Percentiles rank a stretch among this genome's conserved stretches.
These are phyloP conservation scores for Ceratocystis papillata DNA, from an alignment of 2,329 filamentous ascomycete genomes.

Conservation along the genomic window DNA sequence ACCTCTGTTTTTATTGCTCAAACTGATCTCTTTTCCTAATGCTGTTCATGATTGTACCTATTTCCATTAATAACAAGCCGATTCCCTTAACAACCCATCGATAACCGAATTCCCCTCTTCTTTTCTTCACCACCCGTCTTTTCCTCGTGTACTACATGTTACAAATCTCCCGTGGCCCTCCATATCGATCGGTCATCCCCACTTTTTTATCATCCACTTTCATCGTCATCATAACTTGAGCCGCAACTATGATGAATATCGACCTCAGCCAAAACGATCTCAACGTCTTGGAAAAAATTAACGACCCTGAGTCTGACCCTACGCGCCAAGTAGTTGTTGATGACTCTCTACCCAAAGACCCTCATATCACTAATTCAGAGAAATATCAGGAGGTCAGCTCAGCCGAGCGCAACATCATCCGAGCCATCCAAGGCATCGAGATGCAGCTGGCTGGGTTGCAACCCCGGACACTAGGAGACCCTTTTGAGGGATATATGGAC, in stretches of 20 bases:
- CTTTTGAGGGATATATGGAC: slow-evolving; percentile 38
- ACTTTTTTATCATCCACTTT: slow-evolving; percentile 1
- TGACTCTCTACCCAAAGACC: slow-evolving; percentile 45
- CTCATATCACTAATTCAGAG: slow-evolving; percentile 41
- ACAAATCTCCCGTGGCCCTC: background rate
- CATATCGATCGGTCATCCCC: background rate
- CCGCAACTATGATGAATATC: slow-evolving; percentile 37
- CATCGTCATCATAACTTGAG: background rate
- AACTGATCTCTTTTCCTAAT: too few relatives aligned
- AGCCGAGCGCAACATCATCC: slow-evolving; percentile 44
- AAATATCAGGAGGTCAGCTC: slow-evolving; percentile 43
- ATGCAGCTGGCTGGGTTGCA: slow-evolving; percentile 39
- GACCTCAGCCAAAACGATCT: slow-evolving; percentile 48
- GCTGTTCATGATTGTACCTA: too few relatives aligned
- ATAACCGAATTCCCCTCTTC: background rate
- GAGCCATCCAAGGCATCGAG: slow-evolving; percentile 45
- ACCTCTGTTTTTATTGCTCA: background rate
- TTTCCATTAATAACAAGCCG: background rate
- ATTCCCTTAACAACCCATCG: background rate
- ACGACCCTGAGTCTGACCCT: slow-evolving; percentile 53
- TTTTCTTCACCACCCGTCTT: background rate
- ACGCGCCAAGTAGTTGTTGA: slow-evolving; percentile 45
- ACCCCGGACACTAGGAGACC: slow-evolving; percentile 32
- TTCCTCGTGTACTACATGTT: background rate
- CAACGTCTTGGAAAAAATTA: slow-evolving; percentile 55